A percentile compares a stretch with the other conserved stretches of the same genome.
These are phyloP conservation scores for Cryoendolithus antarcticus DNA, from an alignment of 2,329 filamentous ascomycete genomes.

Conservation along the genomic window DNA sequence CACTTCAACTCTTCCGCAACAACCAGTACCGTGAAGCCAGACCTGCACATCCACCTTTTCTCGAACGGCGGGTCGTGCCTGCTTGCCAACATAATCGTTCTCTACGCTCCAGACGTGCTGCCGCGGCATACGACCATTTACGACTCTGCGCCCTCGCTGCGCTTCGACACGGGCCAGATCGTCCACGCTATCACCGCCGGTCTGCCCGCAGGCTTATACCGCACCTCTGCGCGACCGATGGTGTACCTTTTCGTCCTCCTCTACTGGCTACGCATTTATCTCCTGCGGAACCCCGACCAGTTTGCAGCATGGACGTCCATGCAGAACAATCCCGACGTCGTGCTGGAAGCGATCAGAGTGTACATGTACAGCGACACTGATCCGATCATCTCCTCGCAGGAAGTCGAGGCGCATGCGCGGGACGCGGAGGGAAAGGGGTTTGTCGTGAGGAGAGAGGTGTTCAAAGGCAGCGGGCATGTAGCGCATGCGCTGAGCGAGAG, in stretches of 20 bases:
- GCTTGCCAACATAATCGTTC: background rate
- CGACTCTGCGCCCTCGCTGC: background rate
- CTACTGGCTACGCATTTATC: background rate
- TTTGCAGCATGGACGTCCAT: background rate
- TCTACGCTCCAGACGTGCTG: background rate
- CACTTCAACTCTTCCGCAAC: too few species aligned
- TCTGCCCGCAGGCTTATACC: background rate
- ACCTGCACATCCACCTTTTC: background rate
- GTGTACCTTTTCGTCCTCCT: background rate
- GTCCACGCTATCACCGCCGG: background rate
- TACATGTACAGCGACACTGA: slow-evolving; percentile 1
- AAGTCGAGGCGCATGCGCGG: background rate
- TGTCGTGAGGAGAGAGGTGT: background rate
- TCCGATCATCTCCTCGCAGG: background rate
- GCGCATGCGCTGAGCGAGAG: background rate
- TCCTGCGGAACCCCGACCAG: background rate
- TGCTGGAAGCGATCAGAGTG: background rate
- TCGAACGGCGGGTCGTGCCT: background rate
- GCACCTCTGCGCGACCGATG: background rate
- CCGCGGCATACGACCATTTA: background rate
- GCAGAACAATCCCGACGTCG: background rate
- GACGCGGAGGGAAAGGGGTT: background rate
- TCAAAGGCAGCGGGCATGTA: background rate
- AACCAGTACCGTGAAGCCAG: background rate
- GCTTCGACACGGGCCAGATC: background rate